Percentiles rank a stretch among this genome's conserved stretches.
Evolutionary conservation across 495 filamentous ascomycete genomes (phyloP).

Genomic region (Polyplosphaeria fusca): DNA sequence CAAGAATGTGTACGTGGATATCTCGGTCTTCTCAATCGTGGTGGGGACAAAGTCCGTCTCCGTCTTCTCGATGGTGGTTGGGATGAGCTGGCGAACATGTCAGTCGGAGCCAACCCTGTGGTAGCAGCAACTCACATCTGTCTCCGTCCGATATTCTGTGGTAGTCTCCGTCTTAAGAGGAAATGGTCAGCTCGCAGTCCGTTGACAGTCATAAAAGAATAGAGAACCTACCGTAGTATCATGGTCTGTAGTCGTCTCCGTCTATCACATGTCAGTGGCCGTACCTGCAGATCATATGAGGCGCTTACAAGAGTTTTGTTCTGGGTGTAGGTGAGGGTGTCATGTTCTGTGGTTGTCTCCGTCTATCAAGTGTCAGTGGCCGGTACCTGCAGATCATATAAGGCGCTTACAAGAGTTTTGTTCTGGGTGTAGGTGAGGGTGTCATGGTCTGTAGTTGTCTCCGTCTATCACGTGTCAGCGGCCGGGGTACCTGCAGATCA

Average conservation of each 20-base stretch:
- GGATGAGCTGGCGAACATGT: no score
- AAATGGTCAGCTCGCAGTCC: no score
- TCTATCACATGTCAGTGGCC: not conserved
- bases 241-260: slow-evolving; percentile 2
- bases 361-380: not conserved
- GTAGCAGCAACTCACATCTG: no score
- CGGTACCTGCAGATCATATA: not conserved
- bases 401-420: not conserved
- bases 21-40: slow-evolving; percentile 1
- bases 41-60: not conserved
- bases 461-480: not conserved
- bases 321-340: not conserved
- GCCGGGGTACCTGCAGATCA: not conserved
- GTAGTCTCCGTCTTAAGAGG: no score
- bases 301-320: not conserved
- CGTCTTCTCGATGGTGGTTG: slow-evolving; percentile 7
- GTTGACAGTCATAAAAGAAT: no score
- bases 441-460: slow-evolving; percentile 4
- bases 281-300: not conserved
- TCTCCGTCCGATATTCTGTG: no score
- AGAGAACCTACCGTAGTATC: slow-evolving; percentile 1
- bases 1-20: not conserved
- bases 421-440: not conserved
- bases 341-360: slow-evolving; percentile 5
- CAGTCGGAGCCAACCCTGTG: no score